Percentiles rank a stretch among this genome's conserved stretches.
These are phyloP conservation scores for Chrysoporthe cubensis DNA, from an alignment of 2,329 filamentous ascomycete species.

Conservation along the genomic window DNA sequence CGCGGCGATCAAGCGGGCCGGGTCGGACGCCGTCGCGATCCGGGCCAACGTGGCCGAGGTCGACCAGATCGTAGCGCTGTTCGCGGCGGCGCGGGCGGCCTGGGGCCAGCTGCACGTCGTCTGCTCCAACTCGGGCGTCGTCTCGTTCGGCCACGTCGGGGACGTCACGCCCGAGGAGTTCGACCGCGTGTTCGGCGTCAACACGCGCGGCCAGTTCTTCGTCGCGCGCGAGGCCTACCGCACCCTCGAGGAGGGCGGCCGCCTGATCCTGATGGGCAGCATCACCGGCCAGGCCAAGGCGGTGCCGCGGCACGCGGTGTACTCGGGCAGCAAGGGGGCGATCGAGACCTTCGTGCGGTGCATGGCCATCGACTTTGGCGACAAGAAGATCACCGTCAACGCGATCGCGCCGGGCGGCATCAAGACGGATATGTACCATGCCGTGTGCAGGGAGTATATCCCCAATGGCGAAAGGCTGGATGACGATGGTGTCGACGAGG, in stretches of 20 bases:
- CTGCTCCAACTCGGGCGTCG: constrained; percentile 71
- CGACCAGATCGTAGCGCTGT: constrained; percentile 64
- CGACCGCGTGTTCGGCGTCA: constrained; percentile 71
- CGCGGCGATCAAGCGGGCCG: constrained; percentile 65
- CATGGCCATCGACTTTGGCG: constrained; percentile 70
- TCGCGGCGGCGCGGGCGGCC: constrained; percentile 63
- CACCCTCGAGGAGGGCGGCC: constrained; percentile 68
- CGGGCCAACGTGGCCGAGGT: constrained; percentile 71
- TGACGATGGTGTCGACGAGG: constrained; percentile 61
- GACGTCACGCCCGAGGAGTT: constrained; percentile 73
- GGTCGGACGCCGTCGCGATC: constrained; percentile 65
- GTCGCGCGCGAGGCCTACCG: constrained; percentile 73
- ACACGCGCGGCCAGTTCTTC: constrained; percentile 73
- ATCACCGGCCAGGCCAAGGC: constrained; percentile 70
- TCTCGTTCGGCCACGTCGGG: constrained; percentile 69
- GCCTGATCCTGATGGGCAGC: constrained; percentile 74
- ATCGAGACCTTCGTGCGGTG: constrained; percentile 78
- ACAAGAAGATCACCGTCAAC: constrained; percentile 68
- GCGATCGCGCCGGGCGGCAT: constrained; percentile 66
- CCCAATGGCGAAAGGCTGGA: constrained; percentile 58
- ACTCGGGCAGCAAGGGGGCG: constrained; percentile 76
- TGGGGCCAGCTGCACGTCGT: constrained; percentile 73
- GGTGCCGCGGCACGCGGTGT: constrained; percentile 73
- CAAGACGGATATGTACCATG: constrained; percentile 69
- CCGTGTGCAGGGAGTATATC: constrained; percentile 66